Percentiles rank a stretch among this genome's conserved stretches.
These are phyloP conservation scores for Solanum phureja DNA, from an alignment of 257 asterid species.

Conservation along the genomic window DNA sequence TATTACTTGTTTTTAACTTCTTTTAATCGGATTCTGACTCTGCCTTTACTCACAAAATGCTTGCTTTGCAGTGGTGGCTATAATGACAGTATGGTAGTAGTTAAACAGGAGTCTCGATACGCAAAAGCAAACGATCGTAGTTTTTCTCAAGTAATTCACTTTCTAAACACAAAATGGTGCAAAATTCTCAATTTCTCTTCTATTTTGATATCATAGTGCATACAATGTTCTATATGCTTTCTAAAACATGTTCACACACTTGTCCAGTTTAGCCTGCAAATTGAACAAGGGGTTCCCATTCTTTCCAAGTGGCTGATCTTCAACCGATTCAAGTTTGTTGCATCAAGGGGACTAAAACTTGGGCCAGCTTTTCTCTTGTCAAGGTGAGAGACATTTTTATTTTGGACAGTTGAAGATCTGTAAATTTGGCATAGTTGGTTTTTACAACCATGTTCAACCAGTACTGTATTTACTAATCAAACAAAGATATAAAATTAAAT, in stretches of 20 bases:
- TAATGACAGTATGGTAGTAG: conserved; percentile 84
- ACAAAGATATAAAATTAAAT: background rate
- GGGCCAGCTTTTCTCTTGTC: conserved; percentile 87
- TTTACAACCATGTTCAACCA: background rate
- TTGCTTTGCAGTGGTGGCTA: conserved; percentile 63
- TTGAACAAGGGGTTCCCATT: conserved; percentile 96
- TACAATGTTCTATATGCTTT: background rate
- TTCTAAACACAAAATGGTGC: background rate
- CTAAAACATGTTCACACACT: conserved; percentile 1
- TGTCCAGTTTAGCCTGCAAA: conserved; percentile 79
- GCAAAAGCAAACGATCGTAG: conserved; percentile 67
- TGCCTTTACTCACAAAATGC: background rate
- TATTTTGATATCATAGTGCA: background rate
- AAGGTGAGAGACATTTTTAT: conserved; percentile 35
- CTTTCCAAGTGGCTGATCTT: conserved; percentile 86
- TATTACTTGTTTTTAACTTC: conserved; percentile 1
- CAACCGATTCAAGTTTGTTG: conserved; percentile 82
- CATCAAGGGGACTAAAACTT: conserved; percentile 71
- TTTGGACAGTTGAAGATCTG: background rate
- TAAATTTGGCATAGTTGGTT: background rate
- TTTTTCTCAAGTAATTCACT: conserved; percentile 65
- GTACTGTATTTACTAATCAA: background rate
- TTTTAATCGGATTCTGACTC: background rate
- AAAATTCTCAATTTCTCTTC: background rate
- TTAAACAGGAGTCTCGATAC: conserved; percentile 86